Conservation (phyloP, 2,329 filamentous ascomycete species). For the Colletotrichum incanum region DNA sequence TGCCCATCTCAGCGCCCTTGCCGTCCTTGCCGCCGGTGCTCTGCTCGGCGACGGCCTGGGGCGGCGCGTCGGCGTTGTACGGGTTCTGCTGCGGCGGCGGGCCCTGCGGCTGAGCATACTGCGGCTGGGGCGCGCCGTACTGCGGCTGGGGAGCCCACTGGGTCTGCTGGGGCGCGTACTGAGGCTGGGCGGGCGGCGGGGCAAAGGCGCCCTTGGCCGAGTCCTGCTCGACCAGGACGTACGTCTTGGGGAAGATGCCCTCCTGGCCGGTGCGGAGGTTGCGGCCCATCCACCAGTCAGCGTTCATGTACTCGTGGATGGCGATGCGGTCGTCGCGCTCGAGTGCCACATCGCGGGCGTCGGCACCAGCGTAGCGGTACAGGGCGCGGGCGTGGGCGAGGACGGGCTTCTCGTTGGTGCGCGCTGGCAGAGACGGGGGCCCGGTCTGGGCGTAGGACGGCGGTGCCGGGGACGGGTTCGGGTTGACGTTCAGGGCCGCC, state of each 20-base stretch:
- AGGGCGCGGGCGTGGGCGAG: constrained; percentile 84
- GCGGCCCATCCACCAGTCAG: constrained; percentile 95
- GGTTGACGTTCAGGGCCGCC: constrained; percentile 58
- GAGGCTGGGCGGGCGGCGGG: constrained; percentile 46
- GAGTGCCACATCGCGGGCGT: constrained; percentile 86
- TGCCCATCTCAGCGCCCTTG: constrained; percentile 83
- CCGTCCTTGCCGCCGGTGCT: constrained; percentile 61
- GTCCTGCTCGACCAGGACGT: constrained; percentile 83
- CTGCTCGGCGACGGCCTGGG: constrained; percentile 79
- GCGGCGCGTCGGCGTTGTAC: constrained; percentile 80
- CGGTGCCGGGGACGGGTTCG: constrained; percentile 57
- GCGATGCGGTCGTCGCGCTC: constrained; percentile 85
- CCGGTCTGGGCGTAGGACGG: constrained; percentile 68
- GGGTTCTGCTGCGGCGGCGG: constrained; percentile 70
- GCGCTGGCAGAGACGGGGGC: constrained; percentile 59
- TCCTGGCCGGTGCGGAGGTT: constrained; percentile 87
- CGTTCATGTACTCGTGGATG: constrained; percentile 94
- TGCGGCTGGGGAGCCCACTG: constrained; percentile 33
- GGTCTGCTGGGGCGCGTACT: constrained; percentile 45
- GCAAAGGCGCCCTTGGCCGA: constrained; percentile 49
- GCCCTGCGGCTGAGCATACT: constrained; percentile 59
- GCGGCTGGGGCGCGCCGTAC: constrained; percentile 48
- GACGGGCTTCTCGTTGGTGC: constrained; percentile 65
- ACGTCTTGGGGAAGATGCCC: constrained; percentile 95
- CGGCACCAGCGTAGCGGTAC: constrained; percentile 85